phyloP scores from a whole-genome alignment of 306 rosid species.

The Lablab purpureus region DNA sequence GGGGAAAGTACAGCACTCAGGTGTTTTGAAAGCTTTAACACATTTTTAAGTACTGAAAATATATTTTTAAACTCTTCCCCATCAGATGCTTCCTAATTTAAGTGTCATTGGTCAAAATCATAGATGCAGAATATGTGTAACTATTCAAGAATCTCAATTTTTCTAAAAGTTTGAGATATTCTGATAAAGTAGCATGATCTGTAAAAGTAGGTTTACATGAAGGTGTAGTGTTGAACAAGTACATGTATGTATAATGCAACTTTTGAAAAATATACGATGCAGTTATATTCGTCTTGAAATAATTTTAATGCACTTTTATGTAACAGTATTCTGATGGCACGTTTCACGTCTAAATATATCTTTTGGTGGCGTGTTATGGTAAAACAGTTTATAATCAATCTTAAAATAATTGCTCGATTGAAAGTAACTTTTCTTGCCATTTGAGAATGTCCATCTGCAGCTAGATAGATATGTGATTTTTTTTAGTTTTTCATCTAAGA shows the following conservation, averaged over 20 bases:
- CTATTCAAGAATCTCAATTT: slow-evolving; percentile 37
- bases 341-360: slow-evolving; percentile 19
- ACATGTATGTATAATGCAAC: slow-evolving; percentile 23
- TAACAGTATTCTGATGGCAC: slow-evolving; percentile 32
- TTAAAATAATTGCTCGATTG: slow-evolving; percentile 24
- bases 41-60: not conserved
- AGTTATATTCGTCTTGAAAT: slow-evolving; percentile 8
- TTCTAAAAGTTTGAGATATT: slow-evolving; percentile 31
- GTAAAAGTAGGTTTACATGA: slow-evolving; percentile 35
- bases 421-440: slow-evolving; percentile 1
- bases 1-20: slow-evolving; percentile 40
- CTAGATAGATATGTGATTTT: not conserved
- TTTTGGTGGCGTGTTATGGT: slow-evolving; percentile 9
- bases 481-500: not conserved
- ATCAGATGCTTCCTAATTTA: not conserved
- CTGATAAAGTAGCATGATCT: slow-evolving; percentile 37
- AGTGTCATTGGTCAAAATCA: slow-evolving; percentile 33
- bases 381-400: slow-evolving; percentile 18
- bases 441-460: not conserved
- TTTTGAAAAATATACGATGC: slow-evolving; percentile 14
- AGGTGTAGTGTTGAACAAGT: slow-evolving; percentile 32
- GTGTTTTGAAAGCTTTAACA: slow-evolving; percentile 37
- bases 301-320: not conserved
- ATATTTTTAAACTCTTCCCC: slow-evolving; percentile 8
- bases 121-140: slow-evolving; percentile 23